phyloP scores from a whole-genome alignment of 768 basidiomycete species.

The Lyophyllum decastes region DNA sequence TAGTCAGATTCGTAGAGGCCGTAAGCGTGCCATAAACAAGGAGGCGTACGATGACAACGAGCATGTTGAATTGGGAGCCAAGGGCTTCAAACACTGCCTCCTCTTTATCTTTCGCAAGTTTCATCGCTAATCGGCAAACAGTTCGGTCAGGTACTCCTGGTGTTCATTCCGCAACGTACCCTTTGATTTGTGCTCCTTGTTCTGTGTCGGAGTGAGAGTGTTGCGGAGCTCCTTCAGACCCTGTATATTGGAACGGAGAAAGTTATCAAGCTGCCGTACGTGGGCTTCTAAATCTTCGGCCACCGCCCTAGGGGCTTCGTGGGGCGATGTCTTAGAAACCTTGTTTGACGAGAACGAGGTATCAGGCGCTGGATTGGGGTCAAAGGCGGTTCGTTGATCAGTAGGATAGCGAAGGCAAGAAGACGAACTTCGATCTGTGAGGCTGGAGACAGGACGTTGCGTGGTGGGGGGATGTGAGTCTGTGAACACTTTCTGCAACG shows the following conservation, averaged over 20 bases:
- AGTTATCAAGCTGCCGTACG: conserved; percentile 23
- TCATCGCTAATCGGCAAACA: background rate
- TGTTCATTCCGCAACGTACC: background rate
- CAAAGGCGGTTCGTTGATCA: background rate
- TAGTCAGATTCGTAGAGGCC: background rate
- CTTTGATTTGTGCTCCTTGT: background rate
- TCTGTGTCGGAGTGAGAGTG: conserved; percentile 5
- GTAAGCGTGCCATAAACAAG: background rate
- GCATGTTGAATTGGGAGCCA: conserved; percentile 28
- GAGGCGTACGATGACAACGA: conserved; percentile 26
- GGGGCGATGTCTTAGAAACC: background rate
- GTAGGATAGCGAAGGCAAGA: background rate
- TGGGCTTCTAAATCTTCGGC: conserved; percentile 8
- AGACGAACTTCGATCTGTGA: background rate
- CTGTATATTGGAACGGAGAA: conserved; percentile 26
- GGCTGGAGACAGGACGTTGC: background rate
- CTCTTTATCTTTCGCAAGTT: background rate
- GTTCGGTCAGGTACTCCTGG: background rate
- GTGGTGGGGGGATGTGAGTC: background rate
- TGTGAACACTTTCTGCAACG: background rate
- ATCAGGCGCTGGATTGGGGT: background rate
- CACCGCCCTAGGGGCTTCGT: background rate
- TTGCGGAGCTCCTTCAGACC: conserved; percentile 28
- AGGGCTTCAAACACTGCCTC: conserved; percentile 17
- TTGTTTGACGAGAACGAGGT: background rate